These are phyloP conservation scores for Syzygium syzygioides DNA, from an alignment of 441 rosid genomes.

Conservation along the genomic window DNA sequence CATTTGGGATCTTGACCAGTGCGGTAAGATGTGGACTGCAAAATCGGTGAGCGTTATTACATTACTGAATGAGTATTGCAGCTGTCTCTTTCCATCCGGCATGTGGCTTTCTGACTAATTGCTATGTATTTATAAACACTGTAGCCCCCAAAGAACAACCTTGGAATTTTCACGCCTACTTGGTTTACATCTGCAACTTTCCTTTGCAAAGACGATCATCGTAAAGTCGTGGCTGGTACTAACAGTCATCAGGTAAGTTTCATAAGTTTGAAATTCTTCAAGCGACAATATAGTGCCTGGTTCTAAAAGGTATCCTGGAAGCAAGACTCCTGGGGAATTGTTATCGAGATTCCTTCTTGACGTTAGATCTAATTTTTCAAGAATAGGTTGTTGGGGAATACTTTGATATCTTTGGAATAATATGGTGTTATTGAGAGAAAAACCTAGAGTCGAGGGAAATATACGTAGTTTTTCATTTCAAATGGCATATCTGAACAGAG, in stretches of 20 bases:
- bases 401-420: neutral
- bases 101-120: neutral
- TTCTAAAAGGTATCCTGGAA: neutral
- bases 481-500: neutral
- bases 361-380: neutral
- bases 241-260: slow-evolving; percentile 66
- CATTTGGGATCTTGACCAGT: slow-evolving; percentile 73
- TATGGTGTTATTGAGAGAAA: neutral
- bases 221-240: slow-evolving; percentile 84
- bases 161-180: slow-evolving; percentile 85
- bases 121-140: slow-evolving; percentile 3
- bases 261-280: neutral
- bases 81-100: neutral
- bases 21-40: slow-evolving; percentile 74
- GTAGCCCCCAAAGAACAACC: slow-evolving; percentile 79
- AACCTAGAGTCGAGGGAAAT: neutral
- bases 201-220: slow-evolving; percentile 65
- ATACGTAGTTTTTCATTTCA: neutral
- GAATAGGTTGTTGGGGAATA: neutral
- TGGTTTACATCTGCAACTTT: slow-evolving; percentile 90
- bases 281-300: neutral
- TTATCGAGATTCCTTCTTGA: neutral
- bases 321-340: neutral
- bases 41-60: slow-evolving; percentile 55
- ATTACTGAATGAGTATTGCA: neutral